Evolutionary conservation across 768 basidiomycete genomes (phyloP).

Genomic region (Hericium rajendrae): DNA sequence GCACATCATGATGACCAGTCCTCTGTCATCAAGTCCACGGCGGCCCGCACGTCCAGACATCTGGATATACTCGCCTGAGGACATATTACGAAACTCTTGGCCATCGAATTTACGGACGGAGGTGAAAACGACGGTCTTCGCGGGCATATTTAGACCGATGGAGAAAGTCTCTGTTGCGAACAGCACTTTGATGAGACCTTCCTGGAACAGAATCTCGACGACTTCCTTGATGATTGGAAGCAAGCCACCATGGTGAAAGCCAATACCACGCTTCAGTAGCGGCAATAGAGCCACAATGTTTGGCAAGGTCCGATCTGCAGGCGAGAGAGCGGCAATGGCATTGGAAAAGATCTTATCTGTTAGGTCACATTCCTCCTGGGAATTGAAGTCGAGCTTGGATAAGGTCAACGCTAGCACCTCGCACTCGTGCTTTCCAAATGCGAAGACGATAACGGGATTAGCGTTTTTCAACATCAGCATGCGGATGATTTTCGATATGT

Average conservation of each 20-base stretch:
- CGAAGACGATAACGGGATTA: conserved; percentile 97
- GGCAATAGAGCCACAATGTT: conserved; percentile 92
- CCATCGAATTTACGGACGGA: conserved; percentile 95
- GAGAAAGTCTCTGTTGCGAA: conserved; percentile 99
- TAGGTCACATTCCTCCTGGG: conserved; percentile 81
- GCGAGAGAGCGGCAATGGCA: conserved; percentile 81
- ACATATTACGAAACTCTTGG: conserved; percentile 84
- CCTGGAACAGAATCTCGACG: conserved; percentile 97
- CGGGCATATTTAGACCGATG: conserved; percentile 98
- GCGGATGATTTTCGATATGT: conserved; percentile 95
- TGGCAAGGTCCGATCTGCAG: conserved; percentile 81
- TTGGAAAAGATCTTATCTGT: conserved; percentile 87
- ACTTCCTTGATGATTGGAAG: conserved; percentile 98
- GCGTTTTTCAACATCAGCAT: conserved; percentile 98
- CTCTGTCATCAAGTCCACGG: conserved; percentile 94
- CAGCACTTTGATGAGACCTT: conserved; percentile 93
- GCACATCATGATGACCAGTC: conserved; percentile 99
- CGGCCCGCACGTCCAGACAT: conserved; percentile 99
- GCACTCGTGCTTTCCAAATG: conserved; percentile 97
- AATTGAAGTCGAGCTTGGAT: conserved; percentile 94
- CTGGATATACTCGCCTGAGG: conserved; percentile 96
- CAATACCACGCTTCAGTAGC: conserved; percentile 88
- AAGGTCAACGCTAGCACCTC: conserved; percentile 85
- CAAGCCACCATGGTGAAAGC: conserved; percentile 96
- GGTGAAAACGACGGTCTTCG: conserved; percentile 98